A percentile compares a stretch with the other conserved stretches of the same genome.
These are phyloP conservation scores for Amaranthus hypochondriacus DNA, from an alignment of 148 eudicot species.

Conservation along the genomic window DNA sequence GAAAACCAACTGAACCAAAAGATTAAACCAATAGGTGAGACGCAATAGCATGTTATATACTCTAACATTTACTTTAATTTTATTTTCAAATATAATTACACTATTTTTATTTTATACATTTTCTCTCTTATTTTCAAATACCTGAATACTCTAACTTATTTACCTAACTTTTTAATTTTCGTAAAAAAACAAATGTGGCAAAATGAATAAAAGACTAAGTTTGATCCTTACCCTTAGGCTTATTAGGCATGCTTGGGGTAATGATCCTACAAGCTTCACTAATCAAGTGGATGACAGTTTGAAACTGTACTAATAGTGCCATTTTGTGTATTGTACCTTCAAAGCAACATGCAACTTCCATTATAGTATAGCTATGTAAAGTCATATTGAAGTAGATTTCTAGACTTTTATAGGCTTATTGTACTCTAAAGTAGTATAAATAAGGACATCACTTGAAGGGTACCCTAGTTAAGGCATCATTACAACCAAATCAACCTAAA, in stretches of 20 bases:
- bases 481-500: neutral
- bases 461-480: neutral
- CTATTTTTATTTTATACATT: too few species aligned
- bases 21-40: too few species aligned
- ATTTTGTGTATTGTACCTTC: neutral
- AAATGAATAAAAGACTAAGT: too few species aligned
- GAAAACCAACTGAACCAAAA: too few species aligned
- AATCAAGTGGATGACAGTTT: constrained; percentile 12
- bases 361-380: constrained; percentile 5
- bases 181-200: too few species aligned
- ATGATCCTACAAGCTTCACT: constrained; percentile 10
- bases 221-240: neutral
- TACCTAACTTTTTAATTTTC: too few species aligned
- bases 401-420: neutral
- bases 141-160: too few species aligned
- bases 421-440: neutral
- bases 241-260: constrained; percentile 16
- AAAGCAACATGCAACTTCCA: constrained; percentile 6
- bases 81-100: too few species aligned
- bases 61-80: too few species aligned
- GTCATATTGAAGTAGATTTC: neutral
- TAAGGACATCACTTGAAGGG: neutral
- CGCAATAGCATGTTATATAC: too few species aligned
- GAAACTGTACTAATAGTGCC: constrained; percentile 3
- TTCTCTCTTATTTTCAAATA: too few species aligned